phyloP scores from a whole-genome alignment of 2,329 filamentous ascomycete species.

The Rutstroemia sydowiana region DNA sequence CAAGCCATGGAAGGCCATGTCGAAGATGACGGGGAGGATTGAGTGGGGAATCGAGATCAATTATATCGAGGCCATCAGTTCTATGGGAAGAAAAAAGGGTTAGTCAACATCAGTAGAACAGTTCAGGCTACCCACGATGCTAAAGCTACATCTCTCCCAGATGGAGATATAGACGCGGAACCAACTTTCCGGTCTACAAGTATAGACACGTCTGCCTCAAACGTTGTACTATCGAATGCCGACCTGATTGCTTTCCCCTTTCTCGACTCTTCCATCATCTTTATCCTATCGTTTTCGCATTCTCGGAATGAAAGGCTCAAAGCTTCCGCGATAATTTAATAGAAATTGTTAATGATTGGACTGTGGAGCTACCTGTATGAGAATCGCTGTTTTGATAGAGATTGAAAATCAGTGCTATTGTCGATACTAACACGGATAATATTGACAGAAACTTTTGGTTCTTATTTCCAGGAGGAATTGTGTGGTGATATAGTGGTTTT shows the following conservation, averaged over 20 bases:
- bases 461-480: too few relatives aligned
- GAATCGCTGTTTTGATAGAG: too few relatives aligned
- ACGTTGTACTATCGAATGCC: conserved; percentile 79
- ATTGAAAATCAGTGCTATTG: too few relatives aligned
- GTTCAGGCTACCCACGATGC: conserved; percentile 51
- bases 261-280: conserved; percentile 34
- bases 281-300: conserved; percentile 12
- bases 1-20: conserved; percentile 86
- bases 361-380: not conserved
- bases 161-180: conserved; percentile 88
- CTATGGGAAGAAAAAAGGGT: conserved; percentile 12
- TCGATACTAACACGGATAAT: too few relatives aligned
- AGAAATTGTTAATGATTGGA: not conserved
- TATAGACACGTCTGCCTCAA: conserved; percentile 77
- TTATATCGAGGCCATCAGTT: conserved; percentile 80
- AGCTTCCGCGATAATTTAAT: not conserved
- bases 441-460: too few relatives aligned
- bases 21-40: conserved; percentile 78
- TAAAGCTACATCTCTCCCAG: conserved; percentile 81
- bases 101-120: not conserved
- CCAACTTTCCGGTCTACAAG: conserved; percentile 68
- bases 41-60: conserved; percentile 85
- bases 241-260: conserved; percentile 55
- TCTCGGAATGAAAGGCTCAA: not conserved
- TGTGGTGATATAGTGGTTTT: too few relatives aligned